These are phyloP conservation scores for Hygrocybe punicea DNA, from an alignment of 768 basidiomycete genomes.

Conservation along the genomic window DNA sequence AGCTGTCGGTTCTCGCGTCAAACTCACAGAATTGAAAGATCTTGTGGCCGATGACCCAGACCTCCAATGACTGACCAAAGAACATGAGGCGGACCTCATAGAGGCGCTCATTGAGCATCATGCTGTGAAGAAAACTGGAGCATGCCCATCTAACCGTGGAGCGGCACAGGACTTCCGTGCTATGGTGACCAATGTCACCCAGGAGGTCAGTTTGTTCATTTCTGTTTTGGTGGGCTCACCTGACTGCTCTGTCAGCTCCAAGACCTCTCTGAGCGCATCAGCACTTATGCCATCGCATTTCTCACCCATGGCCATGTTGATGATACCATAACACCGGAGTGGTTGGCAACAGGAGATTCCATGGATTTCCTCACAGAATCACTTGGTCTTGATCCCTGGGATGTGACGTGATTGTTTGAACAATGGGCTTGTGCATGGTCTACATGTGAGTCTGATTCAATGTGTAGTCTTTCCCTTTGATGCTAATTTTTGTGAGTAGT, in stretches of 20 bases:
- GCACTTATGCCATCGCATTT: neutral
- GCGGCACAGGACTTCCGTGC: neutral
- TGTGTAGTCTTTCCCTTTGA: too few species aligned
- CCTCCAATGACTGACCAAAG: neutral
- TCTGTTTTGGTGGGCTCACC: neutral
- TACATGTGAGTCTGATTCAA: too few species aligned
- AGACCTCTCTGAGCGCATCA: neutral
- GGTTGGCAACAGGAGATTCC: too few species aligned
- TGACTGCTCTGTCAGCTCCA: too few species aligned
- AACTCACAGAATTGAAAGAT: too few species aligned
- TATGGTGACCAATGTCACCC: neutral
- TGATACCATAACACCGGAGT: neutral
- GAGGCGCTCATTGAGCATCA: neutral
- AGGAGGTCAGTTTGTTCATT: neutral
- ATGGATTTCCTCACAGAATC: too few species aligned
- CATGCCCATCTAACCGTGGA: neutral
- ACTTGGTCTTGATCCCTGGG: too few species aligned
- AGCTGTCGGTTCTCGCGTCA: too few species aligned
- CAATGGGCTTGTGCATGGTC: too few species aligned
- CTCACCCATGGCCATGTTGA: slow-evolving; percentile 3
- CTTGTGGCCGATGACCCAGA: neutral
- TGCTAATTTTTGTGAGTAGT: too few species aligned
- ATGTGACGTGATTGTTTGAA: too few species aligned
- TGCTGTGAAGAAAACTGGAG: neutral
- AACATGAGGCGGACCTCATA: neutral